These are phyloP conservation scores for Aspergillus sparsus DNA, from an alignment of 495 filamentous ascomycete genomes.

Conservation along the genomic window DNA sequence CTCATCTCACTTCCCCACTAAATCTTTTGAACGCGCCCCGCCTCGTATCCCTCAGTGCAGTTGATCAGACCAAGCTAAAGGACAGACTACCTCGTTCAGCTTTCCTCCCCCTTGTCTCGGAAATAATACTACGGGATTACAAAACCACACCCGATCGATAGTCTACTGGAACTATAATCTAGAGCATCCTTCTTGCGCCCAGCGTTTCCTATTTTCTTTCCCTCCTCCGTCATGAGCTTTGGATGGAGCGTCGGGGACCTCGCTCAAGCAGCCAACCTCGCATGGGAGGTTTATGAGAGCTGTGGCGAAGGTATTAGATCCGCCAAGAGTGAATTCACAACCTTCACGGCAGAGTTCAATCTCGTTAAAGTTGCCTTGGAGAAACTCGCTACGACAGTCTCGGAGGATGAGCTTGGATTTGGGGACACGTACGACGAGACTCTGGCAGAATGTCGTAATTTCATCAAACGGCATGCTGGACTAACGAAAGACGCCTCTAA, in stretches of 20 bases:
- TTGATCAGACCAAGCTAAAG: no score
- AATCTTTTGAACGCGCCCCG: no score
- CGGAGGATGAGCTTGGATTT: slow-evolving; percentile 11
- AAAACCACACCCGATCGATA: no score
- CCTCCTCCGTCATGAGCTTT: slow-evolving; percentile 16
- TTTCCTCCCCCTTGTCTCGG: no score
- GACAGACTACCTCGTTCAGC: no score
- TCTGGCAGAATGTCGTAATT: slow-evolving; percentile 10
- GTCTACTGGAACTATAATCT: no score
- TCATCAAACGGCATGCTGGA: slow-evolving; percentile 9
- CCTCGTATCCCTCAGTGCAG: no score
- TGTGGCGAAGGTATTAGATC: not conserved
- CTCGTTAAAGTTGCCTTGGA: slow-evolving; percentile 12
- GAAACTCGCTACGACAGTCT: not conserved
- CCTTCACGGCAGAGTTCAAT: slow-evolving; percentile 12
- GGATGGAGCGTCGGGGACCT: slow-evolving; percentile 18
- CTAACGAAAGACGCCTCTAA: not conserved
- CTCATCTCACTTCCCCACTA: no score
- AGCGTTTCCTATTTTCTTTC: no score
- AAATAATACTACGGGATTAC: no score
- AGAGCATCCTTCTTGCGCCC: not conserved
- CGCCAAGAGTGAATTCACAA: slow-evolving; percentile 12
- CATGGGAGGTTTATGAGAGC: slow-evolving; percentile 18
- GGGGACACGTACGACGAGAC: slow-evolving; percentile 8
- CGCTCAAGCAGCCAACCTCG: slow-evolving; percentile 3